Evolutionary conservation across 768 basidiomycete genomes (phyloP).

Genomic region (Rhodotorula taiwanensis): DNA sequence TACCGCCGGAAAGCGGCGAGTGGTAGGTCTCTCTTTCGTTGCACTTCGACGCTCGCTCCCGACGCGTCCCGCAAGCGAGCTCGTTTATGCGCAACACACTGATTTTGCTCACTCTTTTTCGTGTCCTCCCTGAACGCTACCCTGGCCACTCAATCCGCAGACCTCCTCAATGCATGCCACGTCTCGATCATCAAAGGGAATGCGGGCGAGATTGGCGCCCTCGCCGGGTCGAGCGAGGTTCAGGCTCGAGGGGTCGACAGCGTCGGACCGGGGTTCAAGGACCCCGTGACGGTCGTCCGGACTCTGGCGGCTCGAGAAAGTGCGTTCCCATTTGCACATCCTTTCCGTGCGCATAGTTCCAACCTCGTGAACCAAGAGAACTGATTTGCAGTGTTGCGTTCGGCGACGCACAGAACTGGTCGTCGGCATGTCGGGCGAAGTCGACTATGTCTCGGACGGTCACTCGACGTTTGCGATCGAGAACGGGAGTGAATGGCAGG

Average conservation of each 20-base stretch:
- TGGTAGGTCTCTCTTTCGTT: slow-evolving; percentile 46
- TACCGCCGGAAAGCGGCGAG: slow-evolving; percentile 61
- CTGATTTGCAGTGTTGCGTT: no score
- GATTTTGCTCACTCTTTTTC: no score
- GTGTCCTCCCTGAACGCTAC: no score
- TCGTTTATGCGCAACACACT: no score
- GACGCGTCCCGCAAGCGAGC: no score
- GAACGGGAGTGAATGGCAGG: slow-evolving; percentile 69
- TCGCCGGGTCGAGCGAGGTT: slow-evolving; percentile 72
- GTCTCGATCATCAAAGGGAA: slow-evolving; percentile 86
- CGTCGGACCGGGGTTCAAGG: slow-evolving; percentile 64
- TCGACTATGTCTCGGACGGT: slow-evolving; percentile 82
- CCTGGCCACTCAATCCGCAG: not conserved
- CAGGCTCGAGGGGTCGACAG: slow-evolving; percentile 78
- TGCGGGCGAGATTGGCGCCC: slow-evolving; percentile 73
- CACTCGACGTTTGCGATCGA: slow-evolving; percentile 57
- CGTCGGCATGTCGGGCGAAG: slow-evolving; percentile 68
- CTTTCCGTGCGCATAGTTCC: no score
- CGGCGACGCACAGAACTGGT: slow-evolving; percentile 57
- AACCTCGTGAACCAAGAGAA: no score
- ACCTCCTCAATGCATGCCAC: slow-evolving; percentile 36
- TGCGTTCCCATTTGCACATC: slow-evolving; percentile 47
- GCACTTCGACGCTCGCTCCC: not conserved
- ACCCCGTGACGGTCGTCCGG: slow-evolving; percentile 65
- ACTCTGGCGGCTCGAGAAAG: slow-evolving; percentile 66